phyloP scores from a whole-genome alignment of 257 asterid genomes.

The Forsythia viridissima region DNA sequence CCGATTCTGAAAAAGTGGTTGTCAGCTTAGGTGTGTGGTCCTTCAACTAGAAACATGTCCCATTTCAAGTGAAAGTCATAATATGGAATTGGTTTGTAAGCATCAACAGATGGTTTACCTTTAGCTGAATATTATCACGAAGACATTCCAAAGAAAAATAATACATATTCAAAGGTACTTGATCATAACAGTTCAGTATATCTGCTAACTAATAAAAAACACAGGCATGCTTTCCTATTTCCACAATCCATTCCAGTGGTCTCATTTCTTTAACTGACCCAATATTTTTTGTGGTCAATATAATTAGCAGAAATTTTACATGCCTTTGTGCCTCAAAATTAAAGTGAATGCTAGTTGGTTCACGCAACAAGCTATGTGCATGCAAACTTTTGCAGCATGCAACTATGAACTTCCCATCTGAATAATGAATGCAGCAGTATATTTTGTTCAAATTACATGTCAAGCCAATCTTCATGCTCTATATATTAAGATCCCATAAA shows the following conservation, averaged over 20 bases:
- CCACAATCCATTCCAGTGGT: background rate
- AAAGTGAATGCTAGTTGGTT: no score
- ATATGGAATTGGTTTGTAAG: constrained; percentile 14
- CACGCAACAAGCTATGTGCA: no score
- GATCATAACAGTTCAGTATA: constrained; percentile 1
- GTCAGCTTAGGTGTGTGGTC: constrained; percentile 17
- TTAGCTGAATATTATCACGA: constrained; percentile 19
- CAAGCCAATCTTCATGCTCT: background rate
- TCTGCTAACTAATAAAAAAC: background rate
- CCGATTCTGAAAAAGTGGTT: constrained; percentile 18
- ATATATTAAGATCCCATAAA: constrained; percentile 1
- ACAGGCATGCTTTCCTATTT: constrained; percentile 3
- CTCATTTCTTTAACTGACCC: background rate
- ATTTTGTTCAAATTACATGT: constrained; percentile 9
- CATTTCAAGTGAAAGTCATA: background rate
- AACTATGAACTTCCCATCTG: no score
- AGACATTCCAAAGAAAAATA: constrained; percentile 19
- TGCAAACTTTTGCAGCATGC: no score
- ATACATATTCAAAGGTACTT: background rate
- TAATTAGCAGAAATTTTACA: background rate
- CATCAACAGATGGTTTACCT: constrained; percentile 13
- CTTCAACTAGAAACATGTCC: constrained; percentile 17
- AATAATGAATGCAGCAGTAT: constrained; percentile 6
- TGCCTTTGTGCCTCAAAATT: background rate
- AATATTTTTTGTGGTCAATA: no score